Base-by-base conservation (phyloP, 371 early-diverging fungal genomes). In the Parasitella parasitica region DNA sequence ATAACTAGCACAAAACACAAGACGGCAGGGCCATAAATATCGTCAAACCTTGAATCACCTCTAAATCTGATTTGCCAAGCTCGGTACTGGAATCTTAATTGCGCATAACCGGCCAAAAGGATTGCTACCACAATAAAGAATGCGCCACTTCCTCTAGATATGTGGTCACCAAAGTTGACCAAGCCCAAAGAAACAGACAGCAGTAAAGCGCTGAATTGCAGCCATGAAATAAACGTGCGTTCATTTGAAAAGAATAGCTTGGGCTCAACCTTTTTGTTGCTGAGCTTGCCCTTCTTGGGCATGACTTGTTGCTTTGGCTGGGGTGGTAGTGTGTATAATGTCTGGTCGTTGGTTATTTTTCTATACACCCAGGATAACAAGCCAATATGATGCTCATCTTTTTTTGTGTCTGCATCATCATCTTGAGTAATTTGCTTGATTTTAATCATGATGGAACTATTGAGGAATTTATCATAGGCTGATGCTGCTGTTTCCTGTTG, bases 241-340 rank as follows among this genome's bases (percentile, higher is more conserved):
- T 99, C 99, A 72, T 99, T 99, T 37, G 98, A 96, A 82, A 99
- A 98, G 74, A 90, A 97, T 24, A 96, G 94, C 75, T 99, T 99
- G 48, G 99, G 99, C 64, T 99, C 99, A 0, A 98, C 86, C 24
- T 55, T 59, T 18, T 54, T 67, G 27, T 58, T 35, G 9, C 24
- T 54, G 6, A 83, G 69, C 2, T 55, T 62, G 18, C 81, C 84
- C 24, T 89, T 63, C 69, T 73, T 66, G 61, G 80, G 52, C 53
- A 59, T 67, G 39, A 48, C 53, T 34, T 35, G 56, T 18, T 35
- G 59, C 11, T 35, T 11, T 16, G 38, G 30, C 6, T 50, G 34
- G 0, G 51, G 9, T 27, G 22, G 22, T 5, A 35, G 34, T 5
- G 30, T 11, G 12, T 57, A 41, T 3, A 57, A 3, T 6, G 36